Percentiles rank a stretch among this genome's conserved stretches.
Evolutionary conservation across 495 filamentous ascomycete genomes (phyloP).

Genomic region (Podospora comata): DNA sequence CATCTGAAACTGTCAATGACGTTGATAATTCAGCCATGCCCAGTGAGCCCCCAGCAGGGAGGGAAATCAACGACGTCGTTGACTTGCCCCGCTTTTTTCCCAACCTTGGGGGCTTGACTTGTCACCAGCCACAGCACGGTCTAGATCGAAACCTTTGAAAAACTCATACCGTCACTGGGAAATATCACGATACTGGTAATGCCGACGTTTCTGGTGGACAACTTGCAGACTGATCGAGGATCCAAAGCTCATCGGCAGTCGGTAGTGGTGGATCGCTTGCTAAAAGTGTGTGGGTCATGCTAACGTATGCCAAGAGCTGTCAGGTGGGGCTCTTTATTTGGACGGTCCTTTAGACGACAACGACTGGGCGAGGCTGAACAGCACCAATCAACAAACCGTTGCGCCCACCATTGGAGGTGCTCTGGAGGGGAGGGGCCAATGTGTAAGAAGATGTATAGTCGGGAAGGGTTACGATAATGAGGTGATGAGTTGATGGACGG

Average conservation of each 20-base stretch:
- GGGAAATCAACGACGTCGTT: background rate
- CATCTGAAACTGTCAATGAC: background rate
- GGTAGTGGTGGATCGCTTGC: background rate
- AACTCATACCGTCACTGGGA: background rate
- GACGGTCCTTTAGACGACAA: background rate
- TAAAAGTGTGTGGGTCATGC: background rate
- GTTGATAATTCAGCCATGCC: background rate
- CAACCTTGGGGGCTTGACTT: background rate
- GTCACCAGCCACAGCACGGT: background rate
- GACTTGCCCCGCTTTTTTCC: background rate
- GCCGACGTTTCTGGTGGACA: slow-evolving; percentile 5
- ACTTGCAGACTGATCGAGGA: background rate
- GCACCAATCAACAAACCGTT: background rate
- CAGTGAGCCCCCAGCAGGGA: background rate
- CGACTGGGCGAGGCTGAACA: slow-evolving; percentile 2
- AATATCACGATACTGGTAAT: background rate
- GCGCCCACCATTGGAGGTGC: background rate
- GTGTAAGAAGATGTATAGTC: background rate
- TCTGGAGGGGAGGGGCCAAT: background rate
- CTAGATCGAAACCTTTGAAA: background rate
- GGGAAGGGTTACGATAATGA: background rate
- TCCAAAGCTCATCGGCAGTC: background rate
- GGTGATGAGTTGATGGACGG: background rate
- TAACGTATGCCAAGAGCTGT: slow-evolving; percentile 11
- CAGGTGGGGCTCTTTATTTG: slow-evolving; percentile 2